These are phyloP conservation scores for Phytophthora chlamydospora DNA, from an alignment of 352 stramenopile species.

Conservation along the genomic window DNA sequence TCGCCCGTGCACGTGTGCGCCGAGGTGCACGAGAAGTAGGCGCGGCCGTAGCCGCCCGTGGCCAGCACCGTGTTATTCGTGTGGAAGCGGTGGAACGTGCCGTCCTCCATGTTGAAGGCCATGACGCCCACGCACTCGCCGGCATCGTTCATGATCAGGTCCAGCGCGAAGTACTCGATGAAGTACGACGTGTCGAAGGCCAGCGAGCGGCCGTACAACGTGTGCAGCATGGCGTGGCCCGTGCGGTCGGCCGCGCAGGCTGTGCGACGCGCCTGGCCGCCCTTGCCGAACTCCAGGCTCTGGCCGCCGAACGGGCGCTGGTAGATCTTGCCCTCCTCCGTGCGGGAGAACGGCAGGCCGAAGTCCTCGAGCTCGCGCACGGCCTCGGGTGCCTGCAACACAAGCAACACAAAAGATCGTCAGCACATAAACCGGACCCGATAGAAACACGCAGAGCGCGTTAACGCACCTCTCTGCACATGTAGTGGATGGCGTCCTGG, in stretches of 20 bases:
- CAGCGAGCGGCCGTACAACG: conserved; percentile 95
- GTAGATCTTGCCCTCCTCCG: conserved; percentile 97
- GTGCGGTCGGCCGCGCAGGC: conserved; percentile 95
- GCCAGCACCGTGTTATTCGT: conserved; percentile 92
- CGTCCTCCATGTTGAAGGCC: conserved; percentile 97
- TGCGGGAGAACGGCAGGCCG: conserved; percentile 96
- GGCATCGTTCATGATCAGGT: conserved; percentile 95
- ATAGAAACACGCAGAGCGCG: conserved; percentile 1
- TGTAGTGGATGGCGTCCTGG: conserved; percentile 99
- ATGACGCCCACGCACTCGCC: conserved; percentile 94
- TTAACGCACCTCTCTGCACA: conserved; percentile 90
- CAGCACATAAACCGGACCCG: conserved; percentile 44
- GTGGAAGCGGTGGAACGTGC: conserved; percentile 95
- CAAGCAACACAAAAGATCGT: conserved; percentile 4
- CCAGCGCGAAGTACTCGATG: conserved; percentile 98
- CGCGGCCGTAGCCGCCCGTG: conserved; percentile 95
- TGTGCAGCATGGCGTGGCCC: conserved; percentile 98
- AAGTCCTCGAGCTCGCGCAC: conserved; percentile 97
- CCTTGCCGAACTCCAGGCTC: conserved; percentile 95
- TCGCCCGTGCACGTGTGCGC: conserved; percentile 98
- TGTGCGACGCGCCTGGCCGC: conserved; percentile 95
- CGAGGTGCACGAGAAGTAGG: conserved; percentile 97
- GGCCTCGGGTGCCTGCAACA: conserved; percentile 46
- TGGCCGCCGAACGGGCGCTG: conserved; percentile 97
- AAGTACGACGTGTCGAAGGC: conserved; percentile 98